Evolutionary conservation across 805 yeast species (phyloP), one percentile per base, ranked within the genome.

Genomic region (Torulaspora maleeae): DNA sequence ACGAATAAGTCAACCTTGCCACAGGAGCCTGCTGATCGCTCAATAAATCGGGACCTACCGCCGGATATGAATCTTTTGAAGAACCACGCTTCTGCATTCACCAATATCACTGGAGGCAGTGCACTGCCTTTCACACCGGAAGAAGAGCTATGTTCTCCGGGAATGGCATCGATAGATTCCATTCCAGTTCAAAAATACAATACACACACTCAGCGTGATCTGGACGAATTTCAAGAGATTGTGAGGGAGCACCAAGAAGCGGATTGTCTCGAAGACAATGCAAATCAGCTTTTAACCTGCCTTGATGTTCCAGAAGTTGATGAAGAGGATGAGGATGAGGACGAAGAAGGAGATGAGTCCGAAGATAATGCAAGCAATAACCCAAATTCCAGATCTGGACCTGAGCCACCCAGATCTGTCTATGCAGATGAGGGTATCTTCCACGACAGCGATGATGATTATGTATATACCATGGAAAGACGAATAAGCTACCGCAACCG

Each of bases 121-220:
- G 24, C 46, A 5, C 28, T 39, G 11, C 50, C 47, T n/a, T 28
- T 36, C 12, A 48, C 51, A 5, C 42, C 47, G 12, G 41, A 35
- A 20, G 48, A 44, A 15, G 44, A 20, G 24, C 15, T 27, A 5
- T 20, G 17, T 12, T 30, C 36, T 7, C 44, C 48, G 5, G 44
- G 41, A 15, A 24, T 24, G 36, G 19, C 38, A 12, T 41, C 44
- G 2, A 19, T 27, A 6, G 44, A 41, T 22, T 35, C 34, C 3
- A 17, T 28, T 10, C 44, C 44, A 19, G 39, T 34, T 10, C 39
- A 41, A 27, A 27, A 39, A 40, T 28, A 37, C 24, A 49, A 35
- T 22, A 28, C 45, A 24, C 39, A 39, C 2, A 70, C 86, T 39
- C 95, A 90, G 48, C 61, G 87, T 12, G 79, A 75, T 28, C 74